Percentiles rank a stretch among this genome's conserved stretches.
These are phyloP conservation scores for Bertia moriformis DNA, from an alignment of 2,329 filamentous ascomycete genomes.

Conservation along the genomic window DNA sequence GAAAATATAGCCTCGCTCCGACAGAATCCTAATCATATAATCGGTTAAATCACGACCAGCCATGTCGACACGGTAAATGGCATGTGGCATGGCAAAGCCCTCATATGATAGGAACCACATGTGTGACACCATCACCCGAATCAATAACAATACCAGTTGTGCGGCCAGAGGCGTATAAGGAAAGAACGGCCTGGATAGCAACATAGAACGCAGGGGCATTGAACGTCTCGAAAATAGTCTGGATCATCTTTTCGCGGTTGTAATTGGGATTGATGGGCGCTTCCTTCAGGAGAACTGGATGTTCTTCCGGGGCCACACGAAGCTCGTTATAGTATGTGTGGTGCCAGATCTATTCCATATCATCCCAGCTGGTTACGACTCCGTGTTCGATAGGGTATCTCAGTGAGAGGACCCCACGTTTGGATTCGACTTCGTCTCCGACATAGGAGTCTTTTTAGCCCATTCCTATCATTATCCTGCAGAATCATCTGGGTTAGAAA, in stretches of 20 bases:
- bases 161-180: slow-evolving; percentile 98
- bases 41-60: slow-evolving; percentile 99
- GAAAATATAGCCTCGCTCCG: slow-evolving; percentile 98
- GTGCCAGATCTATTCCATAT: slow-evolving; percentile 99
- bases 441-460: slow-evolving; percentile 99
- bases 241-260: slow-evolving; percentile 99
- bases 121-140: too few species aligned
- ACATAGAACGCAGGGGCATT: slow-evolving; percentile 99
- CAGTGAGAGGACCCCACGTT: slow-evolving; percentile 99
- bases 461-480: slow-evolving; percentile 99
- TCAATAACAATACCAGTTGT: slow-evolving; percentile 99
- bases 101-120: slow-evolving; percentile 99
- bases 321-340: slow-evolving; percentile 99
- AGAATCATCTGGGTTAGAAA: too few species aligned
- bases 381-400: slow-evolving; percentile 99
- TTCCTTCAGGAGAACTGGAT: slow-evolving; percentile 97
- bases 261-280: slow-evolving; percentile 99
- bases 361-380: slow-evolving; percentile 99
- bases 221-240: slow-evolving; percentile 99
- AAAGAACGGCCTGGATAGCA: slow-evolving; percentile 98
- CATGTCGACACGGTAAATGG: slow-evolving; percentile 99
- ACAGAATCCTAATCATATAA: slow-evolving; percentile 99
- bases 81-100: slow-evolving; percentile 98
- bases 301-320: slow-evolving; percentile 98
- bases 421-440: slow-evolving; percentile 99